Percentiles rank a stretch among this genome's conserved stretches.
Conservation (phyloP, 2,329 filamentous ascomycete species). For the Pyrenophora seminiperda region DNA sequence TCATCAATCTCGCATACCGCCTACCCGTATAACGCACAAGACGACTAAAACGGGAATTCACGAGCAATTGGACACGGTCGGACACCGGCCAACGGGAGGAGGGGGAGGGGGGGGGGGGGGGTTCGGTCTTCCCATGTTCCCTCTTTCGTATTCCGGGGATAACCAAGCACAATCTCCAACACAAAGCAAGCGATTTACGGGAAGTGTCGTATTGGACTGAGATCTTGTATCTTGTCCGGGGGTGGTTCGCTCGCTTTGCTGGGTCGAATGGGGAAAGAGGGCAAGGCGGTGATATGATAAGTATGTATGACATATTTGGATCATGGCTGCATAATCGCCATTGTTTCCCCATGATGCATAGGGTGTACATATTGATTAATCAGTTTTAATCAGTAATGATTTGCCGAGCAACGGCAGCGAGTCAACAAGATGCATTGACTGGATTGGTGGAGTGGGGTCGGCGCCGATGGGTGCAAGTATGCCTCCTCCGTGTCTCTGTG, state of each 20-base stretch:
- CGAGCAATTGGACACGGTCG: too few relatives aligned
- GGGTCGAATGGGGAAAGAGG: slow-evolving; percentile 10
- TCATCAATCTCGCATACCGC: too few relatives aligned
- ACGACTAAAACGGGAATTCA: too few relatives aligned
- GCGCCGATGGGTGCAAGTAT: not conserved
- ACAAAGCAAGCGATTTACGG: too few relatives aligned
- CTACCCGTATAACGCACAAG: too few relatives aligned
- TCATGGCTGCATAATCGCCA: slow-evolving; percentile 5
- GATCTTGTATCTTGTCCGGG: not conserved
- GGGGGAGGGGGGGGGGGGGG: too few relatives aligned
- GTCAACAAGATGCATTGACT: not conserved
- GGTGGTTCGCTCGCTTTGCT: not conserved
- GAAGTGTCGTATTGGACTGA: not conserved
- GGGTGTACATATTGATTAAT: not conserved
- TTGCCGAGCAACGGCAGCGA: not conserved
- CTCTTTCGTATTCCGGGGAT: slow-evolving; percentile 10
- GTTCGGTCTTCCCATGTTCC: too few relatives aligned
- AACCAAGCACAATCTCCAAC: too few relatives aligned
- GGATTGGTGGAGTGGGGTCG: slow-evolving; percentile 3
- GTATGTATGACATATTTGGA: not conserved
- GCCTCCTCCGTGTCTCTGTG: not conserved
- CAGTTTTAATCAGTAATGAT: slow-evolving; percentile 3
- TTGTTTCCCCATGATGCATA: not conserved
- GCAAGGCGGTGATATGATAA: not conserved
- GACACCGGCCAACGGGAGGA: too few relatives aligned